Conservation (phyloP, 768 basidiomycete species). For the Gloeostereum incarnatum region DNA sequence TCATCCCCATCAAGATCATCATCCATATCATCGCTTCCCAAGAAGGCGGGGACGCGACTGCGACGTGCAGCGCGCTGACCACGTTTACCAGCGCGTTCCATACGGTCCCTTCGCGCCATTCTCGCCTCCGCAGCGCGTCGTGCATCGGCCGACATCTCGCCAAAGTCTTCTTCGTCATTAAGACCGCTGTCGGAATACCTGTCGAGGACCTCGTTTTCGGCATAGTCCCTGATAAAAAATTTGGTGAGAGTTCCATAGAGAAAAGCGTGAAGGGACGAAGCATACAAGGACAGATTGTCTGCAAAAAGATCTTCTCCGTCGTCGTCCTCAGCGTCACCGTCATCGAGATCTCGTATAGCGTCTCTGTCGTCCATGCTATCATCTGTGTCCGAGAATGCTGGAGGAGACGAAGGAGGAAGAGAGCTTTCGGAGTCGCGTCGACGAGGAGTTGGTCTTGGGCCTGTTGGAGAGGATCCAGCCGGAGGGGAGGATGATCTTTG, state of each 20-base stretch:
- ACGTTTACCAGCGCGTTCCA: constrained; percentile 54
- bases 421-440: constrained; percentile 57
- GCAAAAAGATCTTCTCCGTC: constrained; percentile 92
- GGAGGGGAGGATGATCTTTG: too few relatives aligned
- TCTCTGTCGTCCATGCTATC: constrained; percentile 70
- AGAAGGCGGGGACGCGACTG: constrained; percentile 77
- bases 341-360: constrained; percentile 54
- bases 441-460: constrained; percentile 15
- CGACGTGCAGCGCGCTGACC: constrained; percentile 72
- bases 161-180: constrained; percentile 70
- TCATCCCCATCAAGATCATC: constrained; percentile 63
- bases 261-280: constrained; percentile 6
- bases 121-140: constrained; percentile 78
- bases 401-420: constrained; percentile 79
- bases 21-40: constrained; percentile 75
- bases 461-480: too few relatives aligned
- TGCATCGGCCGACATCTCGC: constrained; percentile 55
- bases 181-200: constrained; percentile 81
- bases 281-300: constrained; percentile 39
- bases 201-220: constrained; percentile 73
- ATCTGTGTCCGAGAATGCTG: constrained; percentile 81
- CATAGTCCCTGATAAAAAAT: constrained; percentile 61
- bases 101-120: constrained; percentile 84
- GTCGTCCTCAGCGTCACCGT: constrained; percentile 65
- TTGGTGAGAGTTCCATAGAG: constrained; percentile 6